phyloP scores from a whole-genome alignment of 495 filamentous ascomycete species.

The Darksidea phi region DNA sequence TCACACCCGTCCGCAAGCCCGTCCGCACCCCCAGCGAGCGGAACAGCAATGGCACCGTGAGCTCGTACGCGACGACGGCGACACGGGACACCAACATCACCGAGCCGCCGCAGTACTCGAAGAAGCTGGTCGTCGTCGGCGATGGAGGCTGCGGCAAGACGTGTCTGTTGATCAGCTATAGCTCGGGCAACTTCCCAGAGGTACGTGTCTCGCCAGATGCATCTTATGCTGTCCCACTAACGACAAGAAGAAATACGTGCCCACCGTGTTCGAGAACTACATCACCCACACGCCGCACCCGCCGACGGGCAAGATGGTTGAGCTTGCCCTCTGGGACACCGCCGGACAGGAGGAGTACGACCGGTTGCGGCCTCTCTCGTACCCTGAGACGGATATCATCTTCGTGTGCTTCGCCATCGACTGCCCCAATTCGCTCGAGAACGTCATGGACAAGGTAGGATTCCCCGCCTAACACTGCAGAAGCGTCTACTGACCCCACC shows the following conservation, averaged over 20 bases:
- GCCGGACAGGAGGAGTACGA: conserved; percentile 99
- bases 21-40: conserved; percentile 61
- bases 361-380: conserved; percentile 88
- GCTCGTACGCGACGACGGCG: conserved; percentile 67
- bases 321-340: conserved; percentile 97
- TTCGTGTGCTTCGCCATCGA: conserved; percentile 99
- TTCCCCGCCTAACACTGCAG: not conserved
- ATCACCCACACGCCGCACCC: conserved; percentile 92
- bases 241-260: conserved; percentile 89
- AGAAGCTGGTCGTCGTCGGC: conserved; percentile 98
- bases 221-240: conserved; percentile 3
- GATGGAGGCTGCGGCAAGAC: conserved; percentile 99
- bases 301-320: conserved; percentile 84
- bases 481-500: conserved; percentile 28
- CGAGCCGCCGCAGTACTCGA: conserved; percentile 85
- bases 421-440: conserved; percentile 95
- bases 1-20: conserved; percentile 41
- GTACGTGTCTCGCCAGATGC: conserved; percentile 51
- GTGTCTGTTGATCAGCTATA: conserved; percentile 95
- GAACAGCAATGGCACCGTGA: conserved; percentile 77
- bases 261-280: conserved; percentile 99
- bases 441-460: conserved; percentile 95
- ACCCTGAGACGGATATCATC: conserved; percentile 94
- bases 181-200: conserved; percentile 97
- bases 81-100: conserved; percentile 83